Evolutionary conservation across 116 monocot genomes (phyloP).

Genomic region (Trichopus zeylanicus): DNA sequence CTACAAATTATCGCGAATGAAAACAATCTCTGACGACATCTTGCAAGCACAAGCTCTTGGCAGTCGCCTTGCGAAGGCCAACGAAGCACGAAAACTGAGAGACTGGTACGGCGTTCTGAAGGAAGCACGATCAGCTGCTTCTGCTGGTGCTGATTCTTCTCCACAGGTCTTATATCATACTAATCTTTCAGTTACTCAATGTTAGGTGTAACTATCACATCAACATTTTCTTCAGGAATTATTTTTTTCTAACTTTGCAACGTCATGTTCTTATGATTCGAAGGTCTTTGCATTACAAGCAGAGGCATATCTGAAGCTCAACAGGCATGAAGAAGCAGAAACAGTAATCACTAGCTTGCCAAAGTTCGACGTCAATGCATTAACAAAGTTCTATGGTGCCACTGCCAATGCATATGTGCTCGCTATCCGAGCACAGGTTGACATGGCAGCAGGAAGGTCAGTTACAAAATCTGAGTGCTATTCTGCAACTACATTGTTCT

Average conservation of each 20-base stretch:
- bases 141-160: slow-evolving; percentile 41
- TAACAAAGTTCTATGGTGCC: slow-evolving; percentile 34
- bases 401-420: slow-evolving; percentile 28
- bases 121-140: slow-evolving; percentile 29
- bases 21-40: slow-evolving; percentile 15
- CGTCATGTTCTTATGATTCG: neutral
- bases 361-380: slow-evolving; percentile 34
- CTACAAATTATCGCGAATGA: slow-evolving; percentile 26
- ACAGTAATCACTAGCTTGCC: slow-evolving; percentile 23
- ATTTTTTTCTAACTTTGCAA: neutral
- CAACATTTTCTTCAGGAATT: too few species aligned
- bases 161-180: slow-evolving; percentile 26
- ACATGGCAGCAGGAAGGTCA: slow-evolving; percentile 54
- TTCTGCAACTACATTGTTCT: neutral
- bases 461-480: slow-evolving; percentile 5
- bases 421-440: slow-evolving; percentile 42
- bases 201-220: too few species aligned
- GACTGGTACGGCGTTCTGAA: slow-evolving; percentile 35
- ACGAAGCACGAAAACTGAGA: slow-evolving; percentile 29
- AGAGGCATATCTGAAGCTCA: slow-evolving; percentile 53
- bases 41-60: slow-evolving; percentile 21
- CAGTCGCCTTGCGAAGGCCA: slow-evolving; percentile 19
- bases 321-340: slow-evolving; percentile 52
- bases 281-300: slow-evolving; percentile 50
- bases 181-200: neutral